Base-by-base conservation (phyloP, 2,329 filamentous ascomycete species). In the Colletotrichum orbiculare region DNA sequence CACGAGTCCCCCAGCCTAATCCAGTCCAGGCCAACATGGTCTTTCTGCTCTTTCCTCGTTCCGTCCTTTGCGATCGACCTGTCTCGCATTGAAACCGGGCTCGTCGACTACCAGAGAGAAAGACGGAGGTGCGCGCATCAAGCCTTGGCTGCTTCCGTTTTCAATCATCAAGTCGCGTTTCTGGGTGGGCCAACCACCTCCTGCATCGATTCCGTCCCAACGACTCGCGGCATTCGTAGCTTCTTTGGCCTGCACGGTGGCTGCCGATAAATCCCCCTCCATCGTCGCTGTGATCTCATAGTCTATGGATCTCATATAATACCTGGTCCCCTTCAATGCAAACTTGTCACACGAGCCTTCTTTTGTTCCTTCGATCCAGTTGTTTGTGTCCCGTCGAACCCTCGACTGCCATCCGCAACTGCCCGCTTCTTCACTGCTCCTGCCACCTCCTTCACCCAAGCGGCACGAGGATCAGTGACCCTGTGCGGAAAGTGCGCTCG, bases 101-200 rank as follows among this genome's bases (percentile, higher is more conserved):
- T 56, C 62, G 52, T 65, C 47, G 17, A 62, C 58, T 42, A 25
- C 33, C 38, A 15, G 54, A 43, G 43, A 62, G 58, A 57, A 64
- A 65, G 58, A 47, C 47, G 34, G 35, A 58, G 47, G 50, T 50
- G 46, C 54, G 41, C 53, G 15, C 58, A 62, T 65, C 25, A 46
- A 49, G 58, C 47, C 63, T 62, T 57, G 63, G 52, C 63, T 53
- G 25, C 39, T 65, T 65, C 63, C 63, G 63, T 65, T 65, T 65
- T 65, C 63, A 61, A 65, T 42, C 41, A 62, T 53, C n/a, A 42
- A 15, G 39, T 62, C 38, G 45, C 57, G 39, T 54, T 52, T 50
- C 45, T 54, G 58, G 52, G 50, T 62, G 57, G 57, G 46, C 62
- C 50, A 55, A 39, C 46, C 46, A 50, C 50, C 46, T 65, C 52